A percentile compares a stretch with the other conserved stretches of the same genome.
Evolutionary conservation across 2,329 filamentous ascomycete species (phyloP).

Genomic region (Ceratocystis lukuohia): DNA sequence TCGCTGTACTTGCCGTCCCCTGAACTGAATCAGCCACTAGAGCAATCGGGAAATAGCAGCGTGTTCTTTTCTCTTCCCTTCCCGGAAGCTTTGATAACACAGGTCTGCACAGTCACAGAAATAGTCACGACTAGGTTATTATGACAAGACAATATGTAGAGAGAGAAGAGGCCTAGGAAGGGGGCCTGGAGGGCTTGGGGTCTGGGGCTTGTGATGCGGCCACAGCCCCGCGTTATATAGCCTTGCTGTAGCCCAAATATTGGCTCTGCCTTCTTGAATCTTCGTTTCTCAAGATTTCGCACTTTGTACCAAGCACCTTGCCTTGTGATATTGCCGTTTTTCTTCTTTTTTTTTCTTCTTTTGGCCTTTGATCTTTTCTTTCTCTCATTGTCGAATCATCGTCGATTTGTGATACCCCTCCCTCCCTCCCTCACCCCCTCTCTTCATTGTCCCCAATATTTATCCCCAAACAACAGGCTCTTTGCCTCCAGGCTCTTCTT

Average conservation of each 20-base stretch:
- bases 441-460: neutral
- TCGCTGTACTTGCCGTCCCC: neutral
- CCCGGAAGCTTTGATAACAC: neutral
- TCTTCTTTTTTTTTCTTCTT: neutral
- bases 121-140: neutral
- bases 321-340: neutral
- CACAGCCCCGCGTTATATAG: conserved; percentile 1
- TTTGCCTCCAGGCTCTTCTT: neutral
- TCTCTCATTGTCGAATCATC: neutral
- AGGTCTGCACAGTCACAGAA: neutral
- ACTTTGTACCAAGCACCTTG: neutral
- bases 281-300: neutral
- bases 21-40: neutral
- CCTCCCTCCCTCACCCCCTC: neutral
- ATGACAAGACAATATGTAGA: neutral
- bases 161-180: neutral
- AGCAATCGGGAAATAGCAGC: neutral
- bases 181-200: neutral
- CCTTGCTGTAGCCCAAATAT: neutral
- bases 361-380: neutral
- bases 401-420: neutral
- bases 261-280: neutral
- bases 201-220: neutral
- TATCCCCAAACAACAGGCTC: neutral
- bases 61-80: neutral